These are phyloP conservation scores for Rhodosporidiobolus odoratus DNA, from an alignment of 768 basidiomycete species.

Conservation along the genomic window DNA sequence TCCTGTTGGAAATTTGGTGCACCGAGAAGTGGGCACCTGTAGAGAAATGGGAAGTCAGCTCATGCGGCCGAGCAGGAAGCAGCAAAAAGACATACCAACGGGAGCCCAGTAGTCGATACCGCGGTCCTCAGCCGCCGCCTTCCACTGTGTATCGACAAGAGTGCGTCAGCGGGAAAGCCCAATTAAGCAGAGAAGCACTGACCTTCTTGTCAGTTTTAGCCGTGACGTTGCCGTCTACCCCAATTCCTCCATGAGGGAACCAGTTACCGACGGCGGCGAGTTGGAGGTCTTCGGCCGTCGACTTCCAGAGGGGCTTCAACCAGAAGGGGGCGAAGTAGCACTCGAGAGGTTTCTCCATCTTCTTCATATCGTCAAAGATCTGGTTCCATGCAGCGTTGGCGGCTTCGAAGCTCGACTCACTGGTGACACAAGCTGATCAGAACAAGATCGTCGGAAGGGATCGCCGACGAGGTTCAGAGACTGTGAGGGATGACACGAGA, in stretches of 20 bases:
- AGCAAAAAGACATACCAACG: neutral
- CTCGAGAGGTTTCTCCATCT: neutral
- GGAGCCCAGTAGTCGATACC: constrained; percentile 25
- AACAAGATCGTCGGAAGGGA: too few species aligned
- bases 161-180: neutral
- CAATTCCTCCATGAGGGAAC: neutral
- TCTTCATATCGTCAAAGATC: neutral
- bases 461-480: too few species aligned
- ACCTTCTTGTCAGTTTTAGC: constrained; percentile 4
- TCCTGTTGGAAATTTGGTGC: constrained; percentile 11
- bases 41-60: too few species aligned
- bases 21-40: neutral
- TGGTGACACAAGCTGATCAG: neutral
- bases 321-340: constrained; percentile 21
- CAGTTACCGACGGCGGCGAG: constrained; percentile 13
- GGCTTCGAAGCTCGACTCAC: constrained; percentile 1
- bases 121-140: neutral
- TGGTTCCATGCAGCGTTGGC: constrained; percentile 8
- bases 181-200: neutral
- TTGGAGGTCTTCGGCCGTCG: neutral
- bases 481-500: too few species aligned
- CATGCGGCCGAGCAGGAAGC: too few species aligned
- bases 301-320: neutral
- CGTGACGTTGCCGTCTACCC: neutral
- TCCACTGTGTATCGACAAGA: neutral